Evolutionary conservation across 768 basidiomycete genomes (phyloP), one percentile per base, ranked within the genome.

Genomic region (Fomitopsis serialis): DNA sequence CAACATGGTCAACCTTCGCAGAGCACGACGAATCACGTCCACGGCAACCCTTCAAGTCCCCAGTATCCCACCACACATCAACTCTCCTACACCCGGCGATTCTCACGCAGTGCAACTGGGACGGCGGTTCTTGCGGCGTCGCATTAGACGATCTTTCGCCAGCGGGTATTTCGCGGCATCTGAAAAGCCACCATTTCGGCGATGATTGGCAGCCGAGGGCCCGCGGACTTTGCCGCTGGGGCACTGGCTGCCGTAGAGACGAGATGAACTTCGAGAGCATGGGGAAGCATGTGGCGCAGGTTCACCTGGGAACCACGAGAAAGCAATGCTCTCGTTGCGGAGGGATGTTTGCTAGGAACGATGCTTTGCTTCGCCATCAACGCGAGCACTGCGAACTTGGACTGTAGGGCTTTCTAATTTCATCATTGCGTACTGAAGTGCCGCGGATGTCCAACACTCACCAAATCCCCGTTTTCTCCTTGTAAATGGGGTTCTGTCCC

Each of bases 221-320:
- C n/a, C 50, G 50, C 11, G 50, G 50, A 17, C 42, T 9, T 6
- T 51, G 50, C 29, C 22, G 11, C 23, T 51, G 50, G 50, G 40
- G 37, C 27, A 12, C 50, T 2, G 23, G 13, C 13, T 60, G 59
- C 34, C 34, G 27, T 23, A n/a, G n/a, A 11, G 42, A 43, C 6
- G 53, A 54, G 13, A 61, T 61, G 57, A 56, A 54, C 47, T 53
- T 53, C 17, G 58, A 54, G 13, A 56, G 54, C 48, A 49, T 54
- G 23, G 60, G 57, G 15, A 61, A 61, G 45, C 60, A 61, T 25
- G 54, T 61, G 42, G 57, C 60, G 13, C 55, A 56, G 53, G 58
- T 57, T 46, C 60, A 61, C 32, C 53, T 61, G 17, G 42, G 53
- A 25, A 57, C 54, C 45, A 52, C 54, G 52, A 52, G 43, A 15